Percentiles rank a stretch among this genome's conserved stretches.
These are phyloP conservation scores for Babesia ovis DNA, from an alignment of 169 alveolate species.

Conservation along the genomic window DNA sequence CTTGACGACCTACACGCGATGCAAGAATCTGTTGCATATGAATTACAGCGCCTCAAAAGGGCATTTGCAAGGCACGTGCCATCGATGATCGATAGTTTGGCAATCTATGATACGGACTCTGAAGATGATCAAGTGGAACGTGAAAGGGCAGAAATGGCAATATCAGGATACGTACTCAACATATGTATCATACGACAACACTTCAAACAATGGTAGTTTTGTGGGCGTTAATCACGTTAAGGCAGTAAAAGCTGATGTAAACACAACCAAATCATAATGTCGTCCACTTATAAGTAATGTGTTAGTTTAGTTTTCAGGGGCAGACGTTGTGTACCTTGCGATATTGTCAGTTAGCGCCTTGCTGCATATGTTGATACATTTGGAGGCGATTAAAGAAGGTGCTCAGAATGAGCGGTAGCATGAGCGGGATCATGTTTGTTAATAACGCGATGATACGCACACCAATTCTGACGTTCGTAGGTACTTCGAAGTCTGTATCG, in stretches of 20 bases:
- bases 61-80: slow-evolving; percentile 29
- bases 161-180: slow-evolving; percentile 17
- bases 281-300: no score
- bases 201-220: slow-evolving; percentile 42
- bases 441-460: slow-evolving; percentile 5
- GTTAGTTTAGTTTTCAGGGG: no score
- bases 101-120: not conserved
- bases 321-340: no score
- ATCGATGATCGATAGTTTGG: slow-evolving; percentile 8
- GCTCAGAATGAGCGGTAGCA: slow-evolving; percentile 11
- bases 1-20: slow-evolving; percentile 67
- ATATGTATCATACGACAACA: slow-evolving; percentile 43
- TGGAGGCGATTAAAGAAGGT: slow-evolving; percentile 11
- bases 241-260: no score
- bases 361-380: not conserved
- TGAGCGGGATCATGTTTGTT: slow-evolving; percentile 11
- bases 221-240: not conserved
- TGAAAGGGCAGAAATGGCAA: slow-evolving; percentile 1
- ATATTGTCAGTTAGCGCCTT: not conserved
- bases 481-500: not conserved
- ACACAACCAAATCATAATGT: no score
- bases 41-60: slow-evolving; percentile 54
- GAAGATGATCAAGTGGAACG: not conserved
- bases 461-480: not conserved
- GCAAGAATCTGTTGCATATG: slow-evolving; percentile 56